phyloP scores from a whole-genome alignment of 2,329 filamentous ascomycete species.

The Aspergillus texensis region DNA sequence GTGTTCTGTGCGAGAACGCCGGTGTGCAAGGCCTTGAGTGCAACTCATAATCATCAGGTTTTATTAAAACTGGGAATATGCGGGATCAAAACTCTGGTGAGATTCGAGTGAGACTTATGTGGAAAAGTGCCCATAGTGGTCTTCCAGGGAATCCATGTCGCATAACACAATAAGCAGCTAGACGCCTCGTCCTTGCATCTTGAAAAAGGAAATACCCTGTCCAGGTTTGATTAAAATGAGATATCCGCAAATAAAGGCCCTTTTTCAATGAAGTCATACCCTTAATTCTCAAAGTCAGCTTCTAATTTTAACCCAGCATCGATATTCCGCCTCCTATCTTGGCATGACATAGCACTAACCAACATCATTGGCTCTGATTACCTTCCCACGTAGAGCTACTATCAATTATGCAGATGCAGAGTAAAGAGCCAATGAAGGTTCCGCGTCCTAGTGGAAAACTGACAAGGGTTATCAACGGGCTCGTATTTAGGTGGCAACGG shows the following conservation, averaged over 20 bases:
- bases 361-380: not conserved
- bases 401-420: not conserved
- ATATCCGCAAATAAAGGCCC: too few species aligned
- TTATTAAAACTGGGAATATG: too few species aligned
- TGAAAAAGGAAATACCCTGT: too few species aligned
- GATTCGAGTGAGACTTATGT: too few species aligned
- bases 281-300: not conserved
- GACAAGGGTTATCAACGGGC: not conserved
- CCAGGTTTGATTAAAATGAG: fast-evolving
- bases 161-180: not conserved
- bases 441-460: not conserved
- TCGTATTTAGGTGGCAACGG: slow-evolving; percentile 2
- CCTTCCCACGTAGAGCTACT: not conserved
- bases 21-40: slow-evolving; percentile 1
- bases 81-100: too few species aligned
- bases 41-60: not conserved
- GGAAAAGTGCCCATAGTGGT: too few species aligned
- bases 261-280: not conserved
- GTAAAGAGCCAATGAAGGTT: not conserved
- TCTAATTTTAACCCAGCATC: not conserved
- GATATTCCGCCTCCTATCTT: not conserved
- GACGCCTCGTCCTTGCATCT: too few species aligned
- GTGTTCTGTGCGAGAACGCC: slow-evolving; percentile 3
- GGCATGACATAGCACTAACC: not conserved
- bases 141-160: too few species aligned